These are phyloP conservation scores for Picochlorum sp. DNA, from an alignment of 139 green algal species.

Conservation along the genomic window DNA sequence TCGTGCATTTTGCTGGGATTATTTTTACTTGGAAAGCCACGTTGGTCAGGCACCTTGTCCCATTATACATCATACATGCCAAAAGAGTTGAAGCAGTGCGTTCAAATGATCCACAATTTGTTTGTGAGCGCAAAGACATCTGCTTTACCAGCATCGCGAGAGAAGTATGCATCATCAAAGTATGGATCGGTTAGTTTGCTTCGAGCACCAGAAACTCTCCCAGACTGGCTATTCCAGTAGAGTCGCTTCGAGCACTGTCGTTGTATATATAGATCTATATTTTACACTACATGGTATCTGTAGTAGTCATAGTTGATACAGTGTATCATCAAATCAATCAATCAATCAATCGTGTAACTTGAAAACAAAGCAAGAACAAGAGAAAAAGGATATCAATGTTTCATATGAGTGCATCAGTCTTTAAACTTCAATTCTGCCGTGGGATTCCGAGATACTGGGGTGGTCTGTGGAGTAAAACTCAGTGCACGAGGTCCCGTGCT, in stretches of 20 bases:
- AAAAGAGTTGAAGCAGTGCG: slow-evolving; percentile 39
- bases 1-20: slow-evolving; percentile 69
- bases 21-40: slow-evolving; percentile 31
- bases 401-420: not conserved
- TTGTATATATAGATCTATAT: too few relatives aligned
- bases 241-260: not conserved
- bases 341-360: too few relatives aligned
- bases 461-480: slow-evolving; percentile 12
- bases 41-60: slow-evolving; percentile 50
- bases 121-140: slow-evolving; percentile 18
- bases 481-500: slow-evolving; percentile 13
- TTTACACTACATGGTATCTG: too few relatives aligned
- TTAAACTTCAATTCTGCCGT: not conserved
- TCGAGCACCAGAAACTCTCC: slow-evolving; percentile 16
- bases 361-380: not conserved
- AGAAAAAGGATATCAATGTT: not conserved
- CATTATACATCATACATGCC: slow-evolving; percentile 59
- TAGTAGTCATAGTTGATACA: too few relatives aligned
- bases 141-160: slow-evolving; percentile 38
- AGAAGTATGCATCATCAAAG: slow-evolving; percentile 48
- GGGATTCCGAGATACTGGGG: not conserved
- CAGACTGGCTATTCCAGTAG: slow-evolving; percentile 28
- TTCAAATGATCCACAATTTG: slow-evolving; percentile 27
- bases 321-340: too few relatives aligned
- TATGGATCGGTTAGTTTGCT: slow-evolving; percentile 33